Evolutionary conservation across 148 eudicot genomes (phyloP), one percentile per base, ranked within the genome.

Genomic region (Fagopyrum tataricum): DNA sequence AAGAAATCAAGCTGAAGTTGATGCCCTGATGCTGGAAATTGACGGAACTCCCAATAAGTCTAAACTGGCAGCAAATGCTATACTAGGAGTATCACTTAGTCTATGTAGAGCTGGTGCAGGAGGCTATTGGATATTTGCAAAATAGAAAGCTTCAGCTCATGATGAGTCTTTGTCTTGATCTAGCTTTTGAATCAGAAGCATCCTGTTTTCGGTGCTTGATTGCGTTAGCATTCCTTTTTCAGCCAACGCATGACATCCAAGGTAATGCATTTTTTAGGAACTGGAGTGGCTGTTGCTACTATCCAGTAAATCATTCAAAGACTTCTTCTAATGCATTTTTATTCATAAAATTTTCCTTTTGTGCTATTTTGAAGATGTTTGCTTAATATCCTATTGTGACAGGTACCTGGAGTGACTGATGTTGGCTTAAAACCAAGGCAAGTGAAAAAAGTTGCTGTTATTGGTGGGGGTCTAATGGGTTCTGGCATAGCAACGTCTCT

Each of bases 401-500:
- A 64, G 69, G 69, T 64, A 64, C 69, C 69, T 47, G 90, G 86
- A 81, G 92, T 95, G 69, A 78, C 94, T 44, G 96, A 91, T 83
- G 73, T 85, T 75, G 99, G 96, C 74, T 87, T 90, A 75, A 95
- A 81, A 84, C 92, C 97, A 75, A 87, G 90, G 78, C 74, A 74
- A 70, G 79, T 90, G 59, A 87, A 86, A 79, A 95, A 88, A 85
- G 97, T 86, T 81, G 99, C 96, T 81, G 87, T 95, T 20, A 95
- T 95, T 74, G 99, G 99, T 64, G 99, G 99, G 51, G 99, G 99
- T 37, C 83, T 95, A 61, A 95, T 95, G 99, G 99, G 99, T 71
- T 95, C 97, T 44, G 99, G 99, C 77, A 95, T 95, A 68, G 89
- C 91, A 77, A 91, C 99, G 62, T 90, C 99, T 67, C 83, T 95